Conservation (phyloP, 257 asterid genomes). For the Solanum commersonii region DNA sequence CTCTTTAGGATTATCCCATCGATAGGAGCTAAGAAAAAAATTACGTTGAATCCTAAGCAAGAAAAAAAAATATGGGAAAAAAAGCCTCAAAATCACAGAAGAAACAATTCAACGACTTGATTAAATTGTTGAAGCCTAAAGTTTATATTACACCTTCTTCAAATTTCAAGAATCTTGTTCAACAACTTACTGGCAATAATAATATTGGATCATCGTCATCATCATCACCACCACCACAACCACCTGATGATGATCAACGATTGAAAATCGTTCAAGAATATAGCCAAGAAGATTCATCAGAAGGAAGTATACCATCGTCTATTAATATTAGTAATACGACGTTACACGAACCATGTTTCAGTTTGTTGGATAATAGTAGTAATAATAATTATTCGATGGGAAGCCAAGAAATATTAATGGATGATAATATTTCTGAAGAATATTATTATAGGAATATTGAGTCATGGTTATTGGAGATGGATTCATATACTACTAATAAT, state of each 20-base stretch:
- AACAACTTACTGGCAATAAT: slow-evolving; percentile 40
- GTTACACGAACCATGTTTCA: slow-evolving; percentile 6
- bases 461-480: slow-evolving; percentile 40
- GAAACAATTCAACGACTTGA: slow-evolving; percentile 20
- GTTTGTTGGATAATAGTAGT: slow-evolving; percentile 5
- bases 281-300: slow-evolving; percentile 30
- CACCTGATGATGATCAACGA: neutral
- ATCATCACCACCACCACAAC: neutral
- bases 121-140: slow-evolving; percentile 32
- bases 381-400: neutral
- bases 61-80: slow-evolving; percentile 25
- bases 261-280: neutral
- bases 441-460: slow-evolving; percentile 28
- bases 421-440: slow-evolving; percentile 1
- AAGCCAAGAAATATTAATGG: slow-evolving; percentile 1
- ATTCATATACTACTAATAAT: neutral
- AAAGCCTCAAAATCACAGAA: slow-evolving; percentile 9
- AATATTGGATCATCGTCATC: neutral
- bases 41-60: neutral
- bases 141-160: slow-evolving; percentile 38
- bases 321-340: neutral
- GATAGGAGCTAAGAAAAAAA: slow-evolving; percentile 8
- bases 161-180: slow-evolving; percentile 47
- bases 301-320: slow-evolving; percentile 22
- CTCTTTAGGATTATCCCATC: slow-evolving; percentile 7